These are phyloP conservation scores for Scytalidium sp. DNA, from an alignment of 2,329 filamentous ascomycete genomes.

Conservation along the genomic window DNA sequence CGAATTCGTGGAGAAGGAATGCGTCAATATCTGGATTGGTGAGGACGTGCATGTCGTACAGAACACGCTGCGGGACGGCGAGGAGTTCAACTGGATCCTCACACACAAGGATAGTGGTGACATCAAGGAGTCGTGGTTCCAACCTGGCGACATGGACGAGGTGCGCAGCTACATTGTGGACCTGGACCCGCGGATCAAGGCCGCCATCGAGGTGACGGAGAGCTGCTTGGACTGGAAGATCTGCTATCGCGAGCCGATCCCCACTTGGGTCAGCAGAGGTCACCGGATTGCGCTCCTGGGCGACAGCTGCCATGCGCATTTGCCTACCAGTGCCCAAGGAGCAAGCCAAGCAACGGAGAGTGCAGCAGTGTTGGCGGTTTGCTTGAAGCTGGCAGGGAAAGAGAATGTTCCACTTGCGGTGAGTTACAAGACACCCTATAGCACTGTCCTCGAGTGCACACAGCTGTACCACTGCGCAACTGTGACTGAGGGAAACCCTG, in stretches of 20 bases:
- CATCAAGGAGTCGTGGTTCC: slow-evolving; percentile 45
- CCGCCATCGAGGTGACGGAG: slow-evolving; percentile 42
- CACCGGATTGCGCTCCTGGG: slow-evolving; percentile 48
- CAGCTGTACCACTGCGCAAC: no score
- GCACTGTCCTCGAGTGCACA: no score
- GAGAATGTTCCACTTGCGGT: slow-evolving; percentile 36
- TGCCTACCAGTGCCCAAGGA: slow-evolving; percentile 51
- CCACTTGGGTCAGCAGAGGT: slow-evolving; percentile 48
- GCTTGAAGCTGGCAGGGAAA: slow-evolving; percentile 39
- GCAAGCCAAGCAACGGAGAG: slow-evolving; percentile 54
- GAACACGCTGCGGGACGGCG: slow-evolving; percentile 38
- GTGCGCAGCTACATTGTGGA: slow-evolving; percentile 33
- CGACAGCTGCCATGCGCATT: slow-evolving; percentile 51
- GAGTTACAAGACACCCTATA: no score
- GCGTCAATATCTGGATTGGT: slow-evolving; percentile 44
- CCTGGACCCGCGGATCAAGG: slow-evolving; percentile 42
- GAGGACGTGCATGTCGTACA: slow-evolving; percentile 41
- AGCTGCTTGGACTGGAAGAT: slow-evolving; percentile 52
- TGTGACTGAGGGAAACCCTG: no score
- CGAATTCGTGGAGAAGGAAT: slow-evolving; percentile 40
- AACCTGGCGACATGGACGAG: slow-evolving; percentile 43
- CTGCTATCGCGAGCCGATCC: slow-evolving; percentile 49
- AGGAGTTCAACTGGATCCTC: slow-evolving; percentile 45
- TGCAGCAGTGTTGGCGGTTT: slow-evolving; percentile 41
- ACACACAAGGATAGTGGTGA: slow-evolving; percentile 43